These are phyloP conservation scores for Sistotremastrum suecicum DNA, from an alignment of 768 basidiomycete species.

Conservation along the genomic window DNA sequence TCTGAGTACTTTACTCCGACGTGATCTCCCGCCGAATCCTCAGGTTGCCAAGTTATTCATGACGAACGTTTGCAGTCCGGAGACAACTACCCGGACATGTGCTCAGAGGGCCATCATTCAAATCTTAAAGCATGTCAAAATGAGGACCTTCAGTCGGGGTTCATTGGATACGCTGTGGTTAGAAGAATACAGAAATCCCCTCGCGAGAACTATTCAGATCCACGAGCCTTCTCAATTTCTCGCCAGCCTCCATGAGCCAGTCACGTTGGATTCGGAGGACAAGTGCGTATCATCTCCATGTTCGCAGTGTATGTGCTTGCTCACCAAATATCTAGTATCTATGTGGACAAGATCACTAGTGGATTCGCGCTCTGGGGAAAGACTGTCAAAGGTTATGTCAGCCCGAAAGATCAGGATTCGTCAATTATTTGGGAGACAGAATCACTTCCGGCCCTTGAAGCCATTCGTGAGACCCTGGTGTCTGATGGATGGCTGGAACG, in stretches of 20 bases:
- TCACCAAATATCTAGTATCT: constrained; percentile 14
- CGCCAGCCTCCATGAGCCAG: constrained; percentile 27
- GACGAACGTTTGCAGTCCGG: constrained; percentile 52
- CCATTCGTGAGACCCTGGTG: constrained; percentile 33
- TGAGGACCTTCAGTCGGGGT: constrained; percentile 1
- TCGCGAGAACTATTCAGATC: constrained; percentile 32
- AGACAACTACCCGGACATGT: constrained; percentile 48
- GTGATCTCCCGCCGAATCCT: constrained; percentile 41
- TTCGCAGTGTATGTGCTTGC: neutral
- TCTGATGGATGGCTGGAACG: constrained; percentile 44
- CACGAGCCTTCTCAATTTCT: constrained; percentile 37
- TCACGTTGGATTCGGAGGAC: constrained; percentile 10
- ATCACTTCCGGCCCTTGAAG: constrained; percentile 36
- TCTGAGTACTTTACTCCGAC: constrained; percentile 43
- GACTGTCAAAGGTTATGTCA: constrained; percentile 45
- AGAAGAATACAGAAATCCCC: constrained; percentile 55
- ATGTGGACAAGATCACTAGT: constrained; percentile 60
- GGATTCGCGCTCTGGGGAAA: constrained; percentile 70
- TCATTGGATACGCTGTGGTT: constrained; percentile 54
- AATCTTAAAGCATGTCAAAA: constrained; percentile 56
- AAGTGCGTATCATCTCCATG: constrained; percentile 7
- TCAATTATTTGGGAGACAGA: constrained; percentile 37
- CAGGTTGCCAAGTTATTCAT: constrained; percentile 50
- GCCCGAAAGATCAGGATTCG: constrained; percentile 22
- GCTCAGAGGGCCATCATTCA: constrained; percentile 65